phyloP scores from a whole-genome alignment of 1,139 yeast genomes.

The Blastobotrys illinoisensis region DNA sequence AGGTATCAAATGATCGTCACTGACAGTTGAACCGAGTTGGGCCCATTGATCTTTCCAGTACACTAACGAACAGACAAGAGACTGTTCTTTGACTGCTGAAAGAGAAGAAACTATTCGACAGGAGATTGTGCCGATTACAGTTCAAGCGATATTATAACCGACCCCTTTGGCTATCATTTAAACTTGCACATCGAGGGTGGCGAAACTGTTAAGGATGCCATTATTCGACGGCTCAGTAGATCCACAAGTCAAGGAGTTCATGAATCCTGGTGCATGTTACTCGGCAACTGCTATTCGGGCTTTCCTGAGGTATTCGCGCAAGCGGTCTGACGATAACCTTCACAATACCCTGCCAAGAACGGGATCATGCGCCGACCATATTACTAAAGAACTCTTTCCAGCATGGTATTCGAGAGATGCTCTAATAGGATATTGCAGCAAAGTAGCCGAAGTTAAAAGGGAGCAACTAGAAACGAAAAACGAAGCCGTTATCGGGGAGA shows the following conservation, averaged over 20 bases:
- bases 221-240: constrained; percentile 1
- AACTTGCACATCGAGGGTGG: background rate
- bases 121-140: too few relatives aligned
- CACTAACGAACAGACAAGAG: too few relatives aligned
- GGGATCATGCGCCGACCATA: constrained; percentile 26
- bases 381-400: constrained; percentile 26
- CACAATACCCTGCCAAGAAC: constrained; percentile 23
- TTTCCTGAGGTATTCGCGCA: constrained; percentile 25
- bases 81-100: background rate
- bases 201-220: background rate
- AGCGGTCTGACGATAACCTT: constrained; percentile 25
- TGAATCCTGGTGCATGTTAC: constrained; percentile 23
- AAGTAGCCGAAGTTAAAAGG: constrained; percentile 21
- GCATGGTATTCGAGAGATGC: constrained; percentile 32
- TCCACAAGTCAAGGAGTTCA: constrained; percentile 15
- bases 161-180: too few relatives aligned
- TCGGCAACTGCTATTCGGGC: constrained; percentile 22
- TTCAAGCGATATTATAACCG: too few relatives aligned
- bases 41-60: background rate
- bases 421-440: constrained; percentile 27
- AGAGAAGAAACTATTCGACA: too few relatives aligned
- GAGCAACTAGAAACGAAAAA: constrained; percentile 7
- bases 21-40: background rate
- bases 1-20: background rate
- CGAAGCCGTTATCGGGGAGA: background rate